Conservation (phyloP, 2,329 filamentous ascomycete genomes). For the Ceratocystis papillata region DNA sequence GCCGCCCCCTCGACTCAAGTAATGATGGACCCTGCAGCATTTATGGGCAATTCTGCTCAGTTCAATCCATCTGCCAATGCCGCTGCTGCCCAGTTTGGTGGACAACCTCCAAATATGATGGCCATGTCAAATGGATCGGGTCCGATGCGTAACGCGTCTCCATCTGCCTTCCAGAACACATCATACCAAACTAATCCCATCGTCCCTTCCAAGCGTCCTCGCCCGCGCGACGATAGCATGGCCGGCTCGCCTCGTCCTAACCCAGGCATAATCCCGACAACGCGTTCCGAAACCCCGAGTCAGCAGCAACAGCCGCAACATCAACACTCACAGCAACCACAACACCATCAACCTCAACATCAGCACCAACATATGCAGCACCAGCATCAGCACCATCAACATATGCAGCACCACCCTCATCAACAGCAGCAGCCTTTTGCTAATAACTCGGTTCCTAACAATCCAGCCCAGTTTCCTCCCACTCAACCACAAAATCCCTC, state of each 20-base stretch:
- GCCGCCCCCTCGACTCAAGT: constrained; percentile 34
- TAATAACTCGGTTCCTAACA: not conserved
- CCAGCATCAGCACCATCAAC: not conserved
- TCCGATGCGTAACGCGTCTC: constrained; percentile 70
- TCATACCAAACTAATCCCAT: constrained; percentile 76
- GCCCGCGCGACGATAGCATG: constrained; percentile 72
- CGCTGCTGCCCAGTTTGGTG: constrained; percentile 44
- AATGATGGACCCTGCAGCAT: constrained; percentile 55
- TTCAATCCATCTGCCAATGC: constrained; percentile 40
- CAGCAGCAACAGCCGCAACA: constrained; percentile 50
- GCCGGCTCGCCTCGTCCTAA: constrained; percentile 70
- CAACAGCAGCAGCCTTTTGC: constrained; percentile 12
- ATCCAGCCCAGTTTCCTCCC: constrained; percentile 7
- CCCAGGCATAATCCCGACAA: constrained; percentile 61
- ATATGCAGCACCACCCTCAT: constrained; percentile 1
- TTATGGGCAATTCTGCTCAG: constrained; percentile 46
- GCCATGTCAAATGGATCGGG: constrained; percentile 35
- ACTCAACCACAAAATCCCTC: constrained; percentile 14
- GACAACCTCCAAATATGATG: constrained; percentile 32
- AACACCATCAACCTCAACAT: constrained; percentile 30
- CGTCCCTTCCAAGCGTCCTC: constrained; percentile 79
- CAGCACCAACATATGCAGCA: constrained; percentile 43
- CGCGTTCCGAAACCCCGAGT: constrained; percentile 77
- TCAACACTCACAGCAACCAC: not conserved
- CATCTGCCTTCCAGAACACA: constrained; percentile 58